Base-by-base conservation (phyloP, 805 yeast species). In the Lachancea dasiensis region DNA sequence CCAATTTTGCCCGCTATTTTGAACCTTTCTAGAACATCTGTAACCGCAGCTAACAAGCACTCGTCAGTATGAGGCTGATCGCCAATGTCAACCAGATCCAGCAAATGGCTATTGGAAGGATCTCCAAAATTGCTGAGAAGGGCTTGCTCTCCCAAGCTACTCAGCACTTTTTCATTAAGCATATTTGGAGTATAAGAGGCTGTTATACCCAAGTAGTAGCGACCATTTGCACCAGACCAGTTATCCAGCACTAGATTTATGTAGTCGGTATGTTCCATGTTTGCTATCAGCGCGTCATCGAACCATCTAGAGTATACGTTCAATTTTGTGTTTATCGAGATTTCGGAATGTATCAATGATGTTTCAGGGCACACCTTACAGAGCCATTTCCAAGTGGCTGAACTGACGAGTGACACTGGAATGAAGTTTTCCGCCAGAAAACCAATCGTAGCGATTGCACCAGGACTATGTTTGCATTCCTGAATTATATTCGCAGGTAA, bases 71-170 rank as follows among this genome's bases (percentile, higher is more conserved):
- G 31, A 10, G 13, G 22, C 4, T 20, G 18, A 28, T 28, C 31
- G 5, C 22, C 18, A 13, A 28, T 17, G 4, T 28, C 40, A 22
- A 41, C 24, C 27, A 41, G 33, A 27, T 30, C 43, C 29, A 41
- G 33, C 14, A 44, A 16, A 23, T 44, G 48, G 31, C 31, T 26
- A 19, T 34, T 34, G 18, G 10, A 16, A n/a, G 31, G 31, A 13
- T 15, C 14, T 14, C 14, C 13, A 34, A 4, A 18, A 18, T 26
- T 34, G 14, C 27, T 26, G 11, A 34, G 31, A 5, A 34, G 38
- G 17, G 26, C 31, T n/a, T 13, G 16, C 15, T 7, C 25, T 4
- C 31, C 26, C 13, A 9, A 11, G 19, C 13, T 31, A 5, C n/a
- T 25, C 25, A n/a, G 17, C 7, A 27, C 4, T 16, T 26, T 20